Evolutionary conservation across 1,139 yeast genomes (phyloP).

Genomic region (Geotrichum phurueaensis): DNA sequence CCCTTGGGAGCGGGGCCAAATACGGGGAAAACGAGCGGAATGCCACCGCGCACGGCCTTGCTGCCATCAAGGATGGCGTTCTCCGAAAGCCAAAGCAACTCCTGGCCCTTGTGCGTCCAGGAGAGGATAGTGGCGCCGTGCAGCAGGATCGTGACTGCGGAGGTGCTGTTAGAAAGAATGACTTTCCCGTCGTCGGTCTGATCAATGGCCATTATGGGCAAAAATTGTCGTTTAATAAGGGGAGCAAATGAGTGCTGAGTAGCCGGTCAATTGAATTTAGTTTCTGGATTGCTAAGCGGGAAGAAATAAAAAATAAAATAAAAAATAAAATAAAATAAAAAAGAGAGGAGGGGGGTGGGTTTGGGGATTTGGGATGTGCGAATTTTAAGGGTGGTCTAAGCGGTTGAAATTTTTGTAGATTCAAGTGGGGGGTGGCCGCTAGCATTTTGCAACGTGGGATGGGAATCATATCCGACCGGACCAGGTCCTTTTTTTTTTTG

Average conservation of each 20-base stretch:
- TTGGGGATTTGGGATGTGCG: too few species aligned
- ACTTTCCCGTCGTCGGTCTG: slow-evolving; percentile 60
- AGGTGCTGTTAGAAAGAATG: slow-evolving; percentile 45
- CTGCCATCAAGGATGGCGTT: slow-evolving; percentile 81
- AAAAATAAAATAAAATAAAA: too few species aligned
- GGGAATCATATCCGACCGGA: too few species aligned
- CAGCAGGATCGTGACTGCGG: slow-evolving; percentile 62
- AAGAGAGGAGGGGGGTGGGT: too few species aligned
- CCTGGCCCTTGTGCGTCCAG: slow-evolving; percentile 67
- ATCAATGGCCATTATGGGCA: slow-evolving; percentile 48
- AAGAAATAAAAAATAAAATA: too few species aligned
- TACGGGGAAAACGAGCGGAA: slow-evolving; percentile 89
- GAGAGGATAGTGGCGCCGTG: slow-evolving; percentile 86
- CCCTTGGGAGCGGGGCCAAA: slow-evolving; percentile 68
- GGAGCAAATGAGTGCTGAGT: background rate
- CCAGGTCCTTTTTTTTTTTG: too few species aligned
- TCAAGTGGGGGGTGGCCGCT: too few species aligned
- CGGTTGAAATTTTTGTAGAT: too few species aligned
- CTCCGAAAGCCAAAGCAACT: slow-evolving; percentile 57
- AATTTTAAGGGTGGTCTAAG: too few species aligned
- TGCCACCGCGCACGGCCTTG: slow-evolving; percentile 94
- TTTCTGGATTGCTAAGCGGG: too few species aligned
- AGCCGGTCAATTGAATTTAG: too few species aligned
- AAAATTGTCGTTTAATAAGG: background rate
- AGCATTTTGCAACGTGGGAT: too few species aligned